Evolutionary conservation across 1,284 basidiomycete genomes (phyloP).

Genomic region (Apiotrichum siamense): DNA sequence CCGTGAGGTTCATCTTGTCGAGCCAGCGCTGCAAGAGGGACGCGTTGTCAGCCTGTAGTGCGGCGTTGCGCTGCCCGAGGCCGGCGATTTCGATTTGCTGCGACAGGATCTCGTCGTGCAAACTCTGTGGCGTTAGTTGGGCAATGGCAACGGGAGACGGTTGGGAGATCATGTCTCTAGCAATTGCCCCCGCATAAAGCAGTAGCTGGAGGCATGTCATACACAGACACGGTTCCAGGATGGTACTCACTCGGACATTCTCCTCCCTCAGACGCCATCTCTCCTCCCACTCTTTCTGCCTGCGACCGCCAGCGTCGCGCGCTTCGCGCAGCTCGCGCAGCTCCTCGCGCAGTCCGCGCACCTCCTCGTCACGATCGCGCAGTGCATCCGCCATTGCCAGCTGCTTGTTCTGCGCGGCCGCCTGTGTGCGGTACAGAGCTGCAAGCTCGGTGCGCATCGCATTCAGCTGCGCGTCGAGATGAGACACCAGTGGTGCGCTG

Average conservation of each 20-base stretch:
- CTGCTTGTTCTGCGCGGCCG: constrained; percentile 76
- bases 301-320: constrained; percentile 46
- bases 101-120: constrained; percentile 90
- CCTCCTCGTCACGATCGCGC: constrained; percentile 82
- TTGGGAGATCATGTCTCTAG: not conserved
- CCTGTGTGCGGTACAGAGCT: constrained; percentile 90
- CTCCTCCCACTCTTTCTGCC: constrained; percentile 64
- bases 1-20: constrained; percentile 87
- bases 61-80: constrained; percentile 77
- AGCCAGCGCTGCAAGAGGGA: constrained; percentile 90
- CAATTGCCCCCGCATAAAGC: not conserved
- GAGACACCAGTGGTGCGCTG: constrained; percentile 60
- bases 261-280: constrained; percentile 82
- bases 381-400: constrained; percentile 89
- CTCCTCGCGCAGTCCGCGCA: constrained; percentile 73
- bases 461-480: constrained; percentile 88
- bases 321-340: constrained; percentile 76
- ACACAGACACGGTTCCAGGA: too few relatives aligned
- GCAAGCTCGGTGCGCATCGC: constrained; percentile 83
- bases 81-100: constrained; percentile 83
- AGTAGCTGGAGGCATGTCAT: too few relatives aligned
- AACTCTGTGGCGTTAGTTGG: constrained; percentile 55
- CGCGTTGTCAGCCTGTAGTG: constrained; percentile 84
- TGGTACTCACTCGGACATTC: constrained; percentile 71
- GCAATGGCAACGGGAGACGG: too few relatives aligned